phyloP scores from a whole-genome alignment of 305 asterid genomes.

The Salvia sclarea region DNA sequence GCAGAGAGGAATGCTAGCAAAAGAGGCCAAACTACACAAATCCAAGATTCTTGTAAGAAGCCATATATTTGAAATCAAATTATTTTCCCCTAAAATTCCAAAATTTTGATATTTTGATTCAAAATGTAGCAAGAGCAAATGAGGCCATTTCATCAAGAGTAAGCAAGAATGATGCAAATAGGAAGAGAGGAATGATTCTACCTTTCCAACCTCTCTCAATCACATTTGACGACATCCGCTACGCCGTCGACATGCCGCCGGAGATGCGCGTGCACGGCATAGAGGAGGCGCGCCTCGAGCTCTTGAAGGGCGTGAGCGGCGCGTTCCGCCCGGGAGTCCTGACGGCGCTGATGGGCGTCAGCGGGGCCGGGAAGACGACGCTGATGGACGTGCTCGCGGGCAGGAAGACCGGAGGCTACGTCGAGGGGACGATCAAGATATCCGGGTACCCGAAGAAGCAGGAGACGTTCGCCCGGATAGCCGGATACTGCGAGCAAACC shows the following conservation, averaged over 20 bases:
- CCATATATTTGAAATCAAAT: neutral
- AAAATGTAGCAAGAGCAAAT: conserved; percentile 39
- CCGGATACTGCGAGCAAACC: conserved; percentile 96
- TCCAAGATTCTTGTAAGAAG: neutral
- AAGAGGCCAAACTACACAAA: conserved; percentile 29
- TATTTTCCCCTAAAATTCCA: neutral
- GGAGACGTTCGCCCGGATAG: conserved; percentile 88
- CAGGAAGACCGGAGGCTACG: conserved; percentile 87
- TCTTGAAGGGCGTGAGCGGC: conserved; percentile 87
- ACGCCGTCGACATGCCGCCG: conserved; percentile 97
- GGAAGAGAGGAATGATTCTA: conserved; percentile 86
- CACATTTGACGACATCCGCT: conserved; percentile 69
- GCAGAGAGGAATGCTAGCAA: conserved; percentile 49
- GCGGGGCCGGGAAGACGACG: conserved; percentile 97
- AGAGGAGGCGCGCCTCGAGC: conserved; percentile 62
- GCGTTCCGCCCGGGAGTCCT: conserved; percentile 92
- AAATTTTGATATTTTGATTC: neutral
- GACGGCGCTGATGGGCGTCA: conserved; percentile 92
- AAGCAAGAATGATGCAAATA: conserved; percentile 39
- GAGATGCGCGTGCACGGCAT: conserved; percentile 79
- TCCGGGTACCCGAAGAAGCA: conserved; percentile 92
- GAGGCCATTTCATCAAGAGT: conserved; percentile 53
- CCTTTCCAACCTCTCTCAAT: conserved; percentile 92
- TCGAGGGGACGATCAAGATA: conserved; percentile 64
- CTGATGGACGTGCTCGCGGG: conserved; percentile 90